phyloP scores from a whole-genome alignment of 1,139 yeast genomes.

The Scheffersomyces segobiensis region DNA sequence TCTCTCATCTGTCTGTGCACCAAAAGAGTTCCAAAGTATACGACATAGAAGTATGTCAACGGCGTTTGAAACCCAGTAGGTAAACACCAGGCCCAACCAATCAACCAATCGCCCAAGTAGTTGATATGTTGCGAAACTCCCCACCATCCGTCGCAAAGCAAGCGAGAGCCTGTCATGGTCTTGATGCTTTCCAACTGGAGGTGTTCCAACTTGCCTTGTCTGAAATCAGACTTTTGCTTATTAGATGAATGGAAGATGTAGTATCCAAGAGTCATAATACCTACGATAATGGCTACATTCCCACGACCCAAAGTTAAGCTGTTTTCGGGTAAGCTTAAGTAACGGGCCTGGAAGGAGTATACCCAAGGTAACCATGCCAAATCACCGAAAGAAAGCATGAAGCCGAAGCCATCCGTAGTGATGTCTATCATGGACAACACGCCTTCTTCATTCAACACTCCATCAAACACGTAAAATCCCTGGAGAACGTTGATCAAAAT shows the following conservation, averaged over 20 bases:
- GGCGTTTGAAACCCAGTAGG: conserved; percentile 84
- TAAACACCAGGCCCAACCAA: conserved; percentile 90
- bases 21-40: conserved; percentile 78
- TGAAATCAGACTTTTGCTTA: conserved; percentile 80
- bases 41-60: conserved; percentile 81
- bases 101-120: conserved; percentile 93
- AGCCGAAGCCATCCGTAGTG: conserved; percentile 96
- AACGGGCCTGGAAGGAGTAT: conserved; percentile 83
- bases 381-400: conserved; percentile 94
- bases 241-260: conserved; percentile 83
- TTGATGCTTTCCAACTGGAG: conserved; percentile 63
- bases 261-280: conserved; percentile 61
- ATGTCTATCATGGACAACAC: conserved; percentile 91
- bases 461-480: conserved; percentile 83
- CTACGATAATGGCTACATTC: conserved; percentile 34
- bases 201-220: conserved; percentile 69
- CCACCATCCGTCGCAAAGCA: conserved; percentile 97
- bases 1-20: conserved; percentile 90
- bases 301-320: conserved; percentile 56
- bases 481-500: conserved; percentile 69
- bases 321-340: conserved; percentile 57
- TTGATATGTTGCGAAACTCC: conserved; percentile 87
- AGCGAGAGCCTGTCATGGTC: conserved; percentile 76
- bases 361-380: conserved; percentile 93
- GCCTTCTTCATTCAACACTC: conserved; percentile 89